Percentiles rank a stretch among this genome's conserved stretches.
phyloP scores from a whole-genome alignment of 129 eudicot species.

The Lactuca sativa region DNA sequence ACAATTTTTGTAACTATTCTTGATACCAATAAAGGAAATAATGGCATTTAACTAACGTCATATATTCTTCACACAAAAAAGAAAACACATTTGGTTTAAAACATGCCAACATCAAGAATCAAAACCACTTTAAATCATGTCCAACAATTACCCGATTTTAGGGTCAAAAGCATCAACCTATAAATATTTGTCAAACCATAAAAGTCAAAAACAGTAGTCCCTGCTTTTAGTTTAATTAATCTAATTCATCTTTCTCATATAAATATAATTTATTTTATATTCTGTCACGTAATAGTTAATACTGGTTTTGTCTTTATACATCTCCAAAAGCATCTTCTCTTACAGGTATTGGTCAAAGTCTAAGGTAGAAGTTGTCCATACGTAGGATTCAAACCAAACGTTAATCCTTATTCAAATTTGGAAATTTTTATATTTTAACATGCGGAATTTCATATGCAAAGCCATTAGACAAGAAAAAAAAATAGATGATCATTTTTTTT shows the following conservation, averaged over 20 bases:
- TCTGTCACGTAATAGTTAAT: neutral
- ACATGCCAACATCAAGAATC: constrained; percentile 26
- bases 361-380: neutral
- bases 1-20: constrained; percentile 32
- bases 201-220: constrained; percentile 25
- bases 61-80: constrained; percentile 29
- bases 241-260: neutral
- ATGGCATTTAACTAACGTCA: constrained; percentile 31
- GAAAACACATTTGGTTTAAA: constrained; percentile 22
- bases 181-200: neutral
- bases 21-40: constrained; percentile 32
- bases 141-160: neutral
- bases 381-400: neutral
- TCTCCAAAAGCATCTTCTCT: neutral
- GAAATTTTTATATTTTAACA: neutral
- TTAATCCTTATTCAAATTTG: neutral
- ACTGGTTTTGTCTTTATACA: neutral
- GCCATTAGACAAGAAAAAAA: neutral
- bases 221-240: neutral
- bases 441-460: neutral
- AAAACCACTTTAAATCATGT: constrained; percentile 27
- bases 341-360: neutral
- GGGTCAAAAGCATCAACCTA: constrained; percentile 29
- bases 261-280: neutral
- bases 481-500: neutral